Base-by-base conservation (phyloP, 805 yeast genomes). In the Starmerella apicola region DNA sequence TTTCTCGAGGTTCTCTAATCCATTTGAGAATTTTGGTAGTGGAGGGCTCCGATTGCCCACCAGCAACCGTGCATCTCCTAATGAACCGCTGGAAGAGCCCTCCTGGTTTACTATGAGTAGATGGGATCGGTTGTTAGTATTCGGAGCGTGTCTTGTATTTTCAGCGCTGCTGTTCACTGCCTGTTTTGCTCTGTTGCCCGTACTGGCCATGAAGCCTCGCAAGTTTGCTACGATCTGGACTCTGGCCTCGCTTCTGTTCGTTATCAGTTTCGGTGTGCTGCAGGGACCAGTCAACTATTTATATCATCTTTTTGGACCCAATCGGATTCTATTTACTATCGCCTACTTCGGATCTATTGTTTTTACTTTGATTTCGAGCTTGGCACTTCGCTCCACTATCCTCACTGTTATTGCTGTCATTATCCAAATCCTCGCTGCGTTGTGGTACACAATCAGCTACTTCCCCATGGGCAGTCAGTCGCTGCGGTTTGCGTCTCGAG, bases 381-480 rank as follows among this genome's bases (percentile, higher is more conserved):
- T 83, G 5, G 65, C 78, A 22, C 55, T 77, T 51, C 79, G 76
- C 51, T 75, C 81, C 39, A 76, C 94, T 0, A 53, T 91, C 5
- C 62, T 85, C 37, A 84, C 97, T 0, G 61, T 91, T 9, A 55
- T 84, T 10, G 75, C 84, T 24, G 80, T 91, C 32, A 59, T 80
- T 2, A 59, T 81, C 9, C 96, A 91, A 59, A 64, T 86, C 7
- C 60, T 91, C 41, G 88, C 95, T 1, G 85, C 91, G n/a, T 53
- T 84, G 4, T 86, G 86, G 67, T 91, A 91, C 58, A 78, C 91
- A 0, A 68, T 88, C 31, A 81, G 94, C 53, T 91, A 91, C 60
- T 88, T 91, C 70, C 98, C 98, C 12, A 81, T 86, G 63, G 98
- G 98, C 10, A 81, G 88, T 1, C 79, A 81, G 45, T 80, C 93